A percentile compares a stretch with the other conserved stretches of the same genome.
phyloP scores from a whole-genome alignment of 345 rosid genomes.

The Trapa bicornis region DNA sequence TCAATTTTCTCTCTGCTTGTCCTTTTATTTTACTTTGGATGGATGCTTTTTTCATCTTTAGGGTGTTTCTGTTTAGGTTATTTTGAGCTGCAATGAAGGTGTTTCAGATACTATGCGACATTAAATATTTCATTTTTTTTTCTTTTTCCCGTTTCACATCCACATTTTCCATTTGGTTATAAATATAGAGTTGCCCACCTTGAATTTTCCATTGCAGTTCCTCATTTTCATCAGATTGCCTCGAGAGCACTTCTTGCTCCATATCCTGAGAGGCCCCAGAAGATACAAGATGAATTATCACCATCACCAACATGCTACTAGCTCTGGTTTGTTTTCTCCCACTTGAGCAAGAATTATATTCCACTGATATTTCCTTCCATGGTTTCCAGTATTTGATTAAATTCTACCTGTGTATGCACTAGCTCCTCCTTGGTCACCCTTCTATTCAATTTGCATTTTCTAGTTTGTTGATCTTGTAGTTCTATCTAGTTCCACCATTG shows the following conservation, averaged over 20 bases:
- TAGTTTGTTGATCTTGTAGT: background rate
- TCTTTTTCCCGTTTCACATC: conserved; percentile 3
- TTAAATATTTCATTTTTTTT: conserved; percentile 1
- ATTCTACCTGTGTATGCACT: no score
- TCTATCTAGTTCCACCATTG: background rate
- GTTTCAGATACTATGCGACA: conserved; percentile 6
- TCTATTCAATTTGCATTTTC: background rate
- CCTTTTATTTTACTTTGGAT: conserved; percentile 9
- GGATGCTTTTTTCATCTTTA: conserved; percentile 11
- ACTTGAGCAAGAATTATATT: background rate
- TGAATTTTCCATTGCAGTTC: conserved; percentile 13
- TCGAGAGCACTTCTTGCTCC: background rate
- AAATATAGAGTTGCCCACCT: conserved; percentile 5
- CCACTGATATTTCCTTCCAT: background rate
- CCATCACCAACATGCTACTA: conserved; percentile 13
- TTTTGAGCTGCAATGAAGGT: conserved; percentile 5
- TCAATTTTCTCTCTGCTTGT: background rate
- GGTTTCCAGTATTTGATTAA: background rate
- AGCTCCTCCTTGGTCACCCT: background rate
- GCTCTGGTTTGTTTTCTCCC: conserved; percentile 14
- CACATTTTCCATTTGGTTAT: conserved; percentile 9
- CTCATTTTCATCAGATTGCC: conserved; percentile 5
- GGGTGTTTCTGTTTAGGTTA: background rate
- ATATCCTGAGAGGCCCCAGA: background rate
- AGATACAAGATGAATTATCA: conserved; percentile 10